Evolutionary conservation across 208 protist species (phyloP), one percentile per base, ranked within the genome.

Genomic region (Wallacemonas collosoma): DNA sequence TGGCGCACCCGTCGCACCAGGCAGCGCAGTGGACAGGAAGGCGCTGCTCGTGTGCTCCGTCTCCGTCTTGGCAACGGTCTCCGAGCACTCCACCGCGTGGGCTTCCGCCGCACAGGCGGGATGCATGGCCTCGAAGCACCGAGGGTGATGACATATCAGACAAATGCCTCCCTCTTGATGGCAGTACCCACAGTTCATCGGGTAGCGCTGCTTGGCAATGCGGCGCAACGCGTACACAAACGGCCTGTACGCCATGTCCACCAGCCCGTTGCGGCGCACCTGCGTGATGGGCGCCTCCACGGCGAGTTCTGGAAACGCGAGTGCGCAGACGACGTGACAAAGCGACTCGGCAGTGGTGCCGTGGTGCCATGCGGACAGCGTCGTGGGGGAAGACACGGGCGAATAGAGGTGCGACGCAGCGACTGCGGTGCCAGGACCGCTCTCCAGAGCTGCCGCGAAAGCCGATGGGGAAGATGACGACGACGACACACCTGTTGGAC

Each of bases 121-220:
- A 72, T 95, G 90, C 81, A 95, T 89, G 11, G 64, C 56, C 64
- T 85, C 85, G 51, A 88, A 89, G 78, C 90, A 95, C 48, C 78
- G 73, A 1, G 83, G 80, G 74, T 91, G 81, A 35, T 77, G 56
- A 50, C 90, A 95, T 72, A 62, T 81, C 3, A 86, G 62, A 41
- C 73, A 85, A 3, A 71, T 80, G 8, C 79, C 79, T 17, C 54
- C 70, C 3, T 79, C 78, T 55, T 81, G 77, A 35, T 85, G 68
- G 68, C 89, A 95, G 73, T 86, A 89, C 3, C 71, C 61, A 72
- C 89, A 95, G 53, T 78, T 66, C 68, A 77, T 78, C 43, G 77
- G 55, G 51, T 79, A 74, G 44, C 72, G 68, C 39, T 77, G 75
- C 63, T 84, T 87, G 38, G 74, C 73, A 0, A 80, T 61, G 2